Base-by-base conservation (phyloP, 2,329 filamentous ascomycete species). In the Penicillium sp. region DNA sequence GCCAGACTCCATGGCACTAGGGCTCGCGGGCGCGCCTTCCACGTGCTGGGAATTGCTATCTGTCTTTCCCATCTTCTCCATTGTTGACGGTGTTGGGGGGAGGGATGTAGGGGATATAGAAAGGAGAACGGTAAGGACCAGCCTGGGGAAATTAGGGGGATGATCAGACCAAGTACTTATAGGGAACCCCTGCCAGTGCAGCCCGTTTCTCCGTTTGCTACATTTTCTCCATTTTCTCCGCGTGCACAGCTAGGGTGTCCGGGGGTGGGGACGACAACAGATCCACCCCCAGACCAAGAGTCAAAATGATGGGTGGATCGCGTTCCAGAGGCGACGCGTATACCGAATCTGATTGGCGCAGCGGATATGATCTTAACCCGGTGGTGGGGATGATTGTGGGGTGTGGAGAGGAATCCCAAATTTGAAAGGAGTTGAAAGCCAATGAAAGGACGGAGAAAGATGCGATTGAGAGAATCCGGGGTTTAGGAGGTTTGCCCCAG, bases 11-110 rank as follows among this genome's bases (percentile, higher is more conserved):
- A 60, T 43, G 13, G 23, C 54, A 21, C 52, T 43, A 6, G 55
- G 45, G 46, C 37, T 54, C 4, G 52, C n/a, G 35, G 43, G 13
- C 10, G 44, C 27, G 5, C 52, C 57, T 35, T 65, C 58, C 4
- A 64, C 51, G 42, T 66, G 58, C 11, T 57, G 50, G n/a, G 61
- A 53, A 23, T 60, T 37, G 23, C 46, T 56, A 26, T 55, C 49
- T 3, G 39, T 48, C 45, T 62, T 60, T 48, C 58, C 61, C 61
- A 62, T 64, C 29, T 39, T 26, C 16, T 50, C 48, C 31, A 50
- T 50, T 23, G 35, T 19, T 19, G 35, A 10, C n/a, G n/a, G 35
- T 19, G 35, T 39, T 8, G 10, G 3, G 27, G 21, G 23, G 13
- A n/a, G 10, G 35, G 27, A 25, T 42, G 42, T 21, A 37, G 33